phyloP scores from a whole-genome alignment of 2,329 filamentous ascomycete species.

The Tolypocladium sp. region DNA sequence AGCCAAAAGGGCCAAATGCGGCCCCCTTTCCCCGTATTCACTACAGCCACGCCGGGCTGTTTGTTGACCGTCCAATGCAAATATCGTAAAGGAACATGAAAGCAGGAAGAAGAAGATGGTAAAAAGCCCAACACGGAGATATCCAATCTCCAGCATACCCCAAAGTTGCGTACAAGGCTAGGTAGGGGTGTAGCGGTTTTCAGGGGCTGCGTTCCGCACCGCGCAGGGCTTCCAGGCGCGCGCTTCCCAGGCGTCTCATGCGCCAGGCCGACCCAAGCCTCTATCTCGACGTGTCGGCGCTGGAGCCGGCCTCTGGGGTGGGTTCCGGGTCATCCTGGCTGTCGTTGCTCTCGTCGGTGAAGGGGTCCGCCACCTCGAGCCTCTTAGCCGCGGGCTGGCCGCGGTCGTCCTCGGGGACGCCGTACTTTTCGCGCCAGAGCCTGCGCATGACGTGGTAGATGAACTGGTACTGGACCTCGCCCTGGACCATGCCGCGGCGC shows the following conservation, averaged over 20 bases:
- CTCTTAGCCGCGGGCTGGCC: slow-evolving; percentile 43
- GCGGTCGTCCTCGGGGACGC: slow-evolving; percentile 19
- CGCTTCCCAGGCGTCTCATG: not conserved
- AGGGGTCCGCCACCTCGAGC: slow-evolving; percentile 40
- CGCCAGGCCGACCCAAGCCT: not conserved
- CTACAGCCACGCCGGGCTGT: not conserved
- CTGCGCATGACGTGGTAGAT: slow-evolving; percentile 80
- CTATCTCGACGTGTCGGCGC: slow-evolving; percentile 2
- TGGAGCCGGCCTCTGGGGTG: slow-evolving; percentile 4
- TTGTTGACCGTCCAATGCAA: not conserved
- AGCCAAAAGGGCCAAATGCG: not conserved
- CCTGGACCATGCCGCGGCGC: slow-evolving; percentile 92
- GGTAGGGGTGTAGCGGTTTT: not conserved
- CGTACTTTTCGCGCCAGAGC: slow-evolving; percentile 60
- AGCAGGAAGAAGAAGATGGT: not conserved
- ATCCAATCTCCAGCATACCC: not conserved
- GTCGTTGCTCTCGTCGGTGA: slow-evolving; percentile 16
- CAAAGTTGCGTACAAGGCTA: not conserved
- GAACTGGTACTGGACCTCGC: slow-evolving; percentile 74
- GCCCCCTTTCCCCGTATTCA: not conserved
- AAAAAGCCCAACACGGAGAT: not conserved
- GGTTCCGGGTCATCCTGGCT: slow-evolving; percentile 9
- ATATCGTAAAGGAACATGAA: not conserved
- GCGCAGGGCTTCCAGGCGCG: not conserved
- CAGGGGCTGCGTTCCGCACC: not conserved